These are phyloP conservation scores for Claviceps fusiformis DNA, from an alignment of 2,329 filamentous ascomycete genomes.

Conservation along the genomic window DNA sequence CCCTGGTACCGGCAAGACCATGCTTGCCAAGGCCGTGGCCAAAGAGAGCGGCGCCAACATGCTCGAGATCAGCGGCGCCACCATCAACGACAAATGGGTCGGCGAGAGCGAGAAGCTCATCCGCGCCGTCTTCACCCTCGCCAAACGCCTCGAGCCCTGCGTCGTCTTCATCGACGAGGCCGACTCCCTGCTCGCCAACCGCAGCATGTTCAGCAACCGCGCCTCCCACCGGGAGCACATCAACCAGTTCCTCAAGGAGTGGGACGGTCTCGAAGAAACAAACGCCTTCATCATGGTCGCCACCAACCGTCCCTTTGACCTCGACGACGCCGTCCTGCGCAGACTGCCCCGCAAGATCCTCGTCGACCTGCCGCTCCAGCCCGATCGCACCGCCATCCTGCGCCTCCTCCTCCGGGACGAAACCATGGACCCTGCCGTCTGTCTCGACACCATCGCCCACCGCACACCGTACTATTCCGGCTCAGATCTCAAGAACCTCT, in stretches of 20 bases:
- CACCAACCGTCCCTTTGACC: constrained; percentile 87
- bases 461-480: constrained; percentile 68
- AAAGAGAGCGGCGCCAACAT: constrained; percentile 55
- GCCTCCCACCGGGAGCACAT: constrained; percentile 75
- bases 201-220: constrained; percentile 51
- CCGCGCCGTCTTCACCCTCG: constrained; percentile 77
- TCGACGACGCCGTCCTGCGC: constrained; percentile 78
- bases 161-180: constrained; percentile 97
- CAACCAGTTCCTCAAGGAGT: constrained; percentile 93
- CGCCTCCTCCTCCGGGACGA: constrained; percentile 60
- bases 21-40: constrained; percentile 55
- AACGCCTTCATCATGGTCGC: constrained; percentile 97
- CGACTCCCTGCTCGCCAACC: constrained; percentile 76
- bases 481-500: constrained; percentile 72
- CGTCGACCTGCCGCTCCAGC: constrained; percentile 56
- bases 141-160: constrained; percentile 80
- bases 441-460: constrained; percentile 47
- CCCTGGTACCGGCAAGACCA: constrained; percentile 64
- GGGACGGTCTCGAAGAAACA: constrained; percentile 76
- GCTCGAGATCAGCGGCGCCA: constrained; percentile 83
- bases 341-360: constrained; percentile 59
- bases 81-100: constrained; percentile 92
- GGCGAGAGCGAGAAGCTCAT: constrained; percentile 96
- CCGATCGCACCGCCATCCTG: constrained; percentile 55
- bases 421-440: constrained; percentile 44